These are phyloP conservation scores for Escallonia herrerae DNA, from an alignment of 129 eudicot species.

Conservation along the genomic window DNA sequence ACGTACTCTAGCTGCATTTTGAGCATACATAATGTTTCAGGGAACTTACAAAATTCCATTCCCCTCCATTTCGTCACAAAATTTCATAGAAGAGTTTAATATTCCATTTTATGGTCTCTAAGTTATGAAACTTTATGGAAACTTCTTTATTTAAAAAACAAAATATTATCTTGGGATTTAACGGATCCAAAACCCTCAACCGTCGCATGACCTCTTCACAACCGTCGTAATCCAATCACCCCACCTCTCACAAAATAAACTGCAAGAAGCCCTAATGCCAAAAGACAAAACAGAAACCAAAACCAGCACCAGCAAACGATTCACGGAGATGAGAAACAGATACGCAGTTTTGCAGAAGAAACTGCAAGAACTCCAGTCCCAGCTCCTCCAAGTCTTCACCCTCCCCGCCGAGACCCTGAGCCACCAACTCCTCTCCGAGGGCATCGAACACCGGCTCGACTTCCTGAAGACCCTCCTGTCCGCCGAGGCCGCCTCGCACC, in stretches of 20 bases:
- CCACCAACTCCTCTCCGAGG: constrained; percentile 7
- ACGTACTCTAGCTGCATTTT: too few relatives aligned
- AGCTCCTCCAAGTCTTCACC: background rate
- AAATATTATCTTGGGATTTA: too few relatives aligned
- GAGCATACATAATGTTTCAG: too few relatives aligned
- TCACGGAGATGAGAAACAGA: constrained; percentile 14
- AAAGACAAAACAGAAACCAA: background rate
- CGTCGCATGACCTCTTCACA: background rate
- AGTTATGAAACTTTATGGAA: too few relatives aligned
- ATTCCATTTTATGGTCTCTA: too few relatives aligned
- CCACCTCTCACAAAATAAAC: background rate
- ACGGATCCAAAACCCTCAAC: background rate
- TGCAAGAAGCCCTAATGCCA: background rate
- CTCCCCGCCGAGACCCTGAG: constrained; percentile 3
- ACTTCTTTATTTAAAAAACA: too few relatives aligned
- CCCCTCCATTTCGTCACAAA: too few relatives aligned
- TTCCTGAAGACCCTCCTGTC: constrained; percentile 22
- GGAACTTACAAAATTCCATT: too few relatives aligned
- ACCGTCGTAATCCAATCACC: background rate
- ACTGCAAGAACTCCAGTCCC: constrained; percentile 22
- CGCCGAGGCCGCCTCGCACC: constrained; percentile 20
- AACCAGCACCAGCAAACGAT: background rate
- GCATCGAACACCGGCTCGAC: constrained; percentile 12
- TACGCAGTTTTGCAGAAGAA: constrained; percentile 20
- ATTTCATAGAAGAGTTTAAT: too few relatives aligned